phyloP scores from a whole-genome alignment of 306 rosid species.

The Castanopsis chinensis region DNA sequence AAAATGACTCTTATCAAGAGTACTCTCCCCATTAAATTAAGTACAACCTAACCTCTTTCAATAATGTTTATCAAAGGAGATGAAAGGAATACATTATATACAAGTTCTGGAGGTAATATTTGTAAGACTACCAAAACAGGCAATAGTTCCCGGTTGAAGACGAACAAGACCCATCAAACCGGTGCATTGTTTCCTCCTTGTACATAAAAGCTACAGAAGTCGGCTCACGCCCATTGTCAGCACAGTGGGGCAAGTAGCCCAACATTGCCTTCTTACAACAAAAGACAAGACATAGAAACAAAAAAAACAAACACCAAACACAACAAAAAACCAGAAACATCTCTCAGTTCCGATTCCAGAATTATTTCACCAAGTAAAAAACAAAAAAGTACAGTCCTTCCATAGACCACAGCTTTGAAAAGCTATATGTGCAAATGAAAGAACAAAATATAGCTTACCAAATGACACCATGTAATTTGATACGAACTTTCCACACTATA shows the following conservation, averaged over 20 bases:
- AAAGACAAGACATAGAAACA: conserved; percentile 94
- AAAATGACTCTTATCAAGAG: conserved; percentile 31
- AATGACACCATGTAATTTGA: conserved; percentile 87
- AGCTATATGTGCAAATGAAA: conserved; percentile 46
- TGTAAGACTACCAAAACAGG: conserved; percentile 91
- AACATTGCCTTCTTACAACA: conserved; percentile 99
- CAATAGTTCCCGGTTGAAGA: conserved; percentile 84
- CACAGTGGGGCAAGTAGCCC: conserved; percentile 99
- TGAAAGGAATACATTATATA: conserved; percentile 37
- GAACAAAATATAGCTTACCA: conserved; percentile 86
- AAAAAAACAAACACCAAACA: conserved; percentile 97
- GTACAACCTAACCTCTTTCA: conserved; percentile 38
- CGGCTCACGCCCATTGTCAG: conserved; percentile 99
- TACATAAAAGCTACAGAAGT: conserved; percentile 98
- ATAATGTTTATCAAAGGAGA: conserved; percentile 37
- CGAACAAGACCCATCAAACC: conserved; percentile 99
- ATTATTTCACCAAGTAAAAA: conserved; percentile 71
- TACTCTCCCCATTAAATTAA: conserved; percentile 4
- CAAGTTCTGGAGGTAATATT: conserved; percentile 67
- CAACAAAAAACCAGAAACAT: conserved; percentile 90
- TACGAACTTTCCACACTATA: conserved; percentile 92
- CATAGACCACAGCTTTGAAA: conserved; percentile 45
- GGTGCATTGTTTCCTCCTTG: conserved; percentile 97
- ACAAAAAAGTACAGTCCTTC: conserved; percentile 51
- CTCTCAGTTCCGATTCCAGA: conserved; percentile 98